These are phyloP conservation scores for Cynara cardunculus DNA, from an alignment of 129 eudicot species.

Conservation along the genomic window DNA sequence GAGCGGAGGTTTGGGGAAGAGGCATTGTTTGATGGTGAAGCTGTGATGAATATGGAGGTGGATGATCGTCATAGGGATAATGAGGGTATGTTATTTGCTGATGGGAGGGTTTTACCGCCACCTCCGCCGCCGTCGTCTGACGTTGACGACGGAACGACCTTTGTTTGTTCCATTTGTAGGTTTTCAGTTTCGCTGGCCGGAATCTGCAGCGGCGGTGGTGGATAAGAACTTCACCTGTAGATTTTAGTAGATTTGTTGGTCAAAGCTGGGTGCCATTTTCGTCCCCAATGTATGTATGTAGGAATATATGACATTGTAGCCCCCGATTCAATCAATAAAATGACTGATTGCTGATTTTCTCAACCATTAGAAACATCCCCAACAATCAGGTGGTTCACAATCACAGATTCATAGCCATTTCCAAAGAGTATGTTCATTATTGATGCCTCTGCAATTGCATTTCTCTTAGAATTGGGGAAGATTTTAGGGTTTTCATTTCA, in stretches of 20 bases:
- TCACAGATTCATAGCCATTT: background rate
- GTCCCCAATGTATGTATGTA: constrained; percentile 15
- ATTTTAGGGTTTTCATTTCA: background rate
- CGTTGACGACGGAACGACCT: constrained; percentile 34
- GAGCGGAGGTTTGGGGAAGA: constrained; percentile 70
- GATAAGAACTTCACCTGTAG: background rate
- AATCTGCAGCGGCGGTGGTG: constrained; percentile 43
- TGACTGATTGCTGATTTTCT: constrained; percentile 11
- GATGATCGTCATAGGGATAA: constrained; percentile 15
- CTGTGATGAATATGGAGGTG: constrained; percentile 29
- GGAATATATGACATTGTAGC: constrained; percentile 5
- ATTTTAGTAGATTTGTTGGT: background rate
- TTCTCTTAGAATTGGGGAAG: background rate
- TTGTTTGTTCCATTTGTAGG: constrained; percentile 46
- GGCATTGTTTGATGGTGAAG: constrained; percentile 39
- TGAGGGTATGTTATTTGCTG: constrained; percentile 60
- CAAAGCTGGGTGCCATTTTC: background rate
- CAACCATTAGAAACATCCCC: background rate
- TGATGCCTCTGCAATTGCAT: background rate
- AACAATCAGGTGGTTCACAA: background rate
- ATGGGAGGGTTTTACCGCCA: constrained; percentile 78
- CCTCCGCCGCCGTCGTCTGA: constrained; percentile 31
- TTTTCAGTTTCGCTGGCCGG: constrained; percentile 54
- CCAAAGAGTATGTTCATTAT: background rate
- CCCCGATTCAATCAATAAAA: constrained; percentile 15